Percentiles rank a stretch among this genome's conserved stretches.
These are phyloP conservation scores for Dactylellina drechsleri DNA, from an alignment of 2,329 filamentous ascomycete genomes.

Conservation along the genomic window DNA sequence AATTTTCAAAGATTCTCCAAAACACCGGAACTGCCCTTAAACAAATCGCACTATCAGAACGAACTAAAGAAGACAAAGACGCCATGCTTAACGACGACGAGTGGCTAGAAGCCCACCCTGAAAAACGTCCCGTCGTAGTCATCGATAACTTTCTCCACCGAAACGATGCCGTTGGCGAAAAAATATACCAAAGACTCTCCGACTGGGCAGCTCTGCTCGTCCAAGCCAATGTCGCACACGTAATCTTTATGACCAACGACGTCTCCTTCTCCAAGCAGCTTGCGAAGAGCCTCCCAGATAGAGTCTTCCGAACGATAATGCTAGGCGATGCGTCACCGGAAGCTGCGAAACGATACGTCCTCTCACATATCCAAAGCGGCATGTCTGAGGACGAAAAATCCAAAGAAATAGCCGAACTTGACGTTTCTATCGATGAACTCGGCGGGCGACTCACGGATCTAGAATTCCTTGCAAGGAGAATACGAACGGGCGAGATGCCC, in stretches of 20 bases:
- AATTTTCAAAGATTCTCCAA: constrained; percentile 68
- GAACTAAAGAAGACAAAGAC: constrained; percentile 67
- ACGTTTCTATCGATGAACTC: constrained; percentile 80
- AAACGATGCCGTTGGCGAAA: constrained; percentile 61
- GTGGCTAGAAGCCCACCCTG: constrained; percentile 68
- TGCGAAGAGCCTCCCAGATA: constrained; percentile 85
- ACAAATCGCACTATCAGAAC: constrained; percentile 65
- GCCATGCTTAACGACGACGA: constrained; percentile 66
- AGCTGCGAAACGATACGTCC: constrained; percentile 88
- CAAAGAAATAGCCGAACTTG: constrained; percentile 69
- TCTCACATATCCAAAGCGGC: constrained; percentile 74
- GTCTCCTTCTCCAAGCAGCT: constrained; percentile 87
- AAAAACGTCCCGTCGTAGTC: constrained; percentile 66
- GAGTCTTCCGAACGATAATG: constrained; percentile 86
- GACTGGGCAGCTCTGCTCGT: constrained; percentile 91
- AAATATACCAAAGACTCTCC: constrained; percentile 80
- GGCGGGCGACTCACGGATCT: constrained; percentile 95
- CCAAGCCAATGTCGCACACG: constrained; percentile 87
- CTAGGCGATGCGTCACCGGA: constrained; percentile 87
- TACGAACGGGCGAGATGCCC: constrained; percentile 86
- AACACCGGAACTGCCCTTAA: constrained; percentile 67
- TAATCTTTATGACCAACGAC: constrained; percentile 92
- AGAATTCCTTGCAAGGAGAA: constrained; percentile 88
- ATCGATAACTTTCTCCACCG: constrained; percentile 70
- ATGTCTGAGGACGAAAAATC: constrained; percentile 57